These are phyloP conservation scores for Draba incana DNA, from an alignment of 345 rosid species.

Conservation along the genomic window DNA sequence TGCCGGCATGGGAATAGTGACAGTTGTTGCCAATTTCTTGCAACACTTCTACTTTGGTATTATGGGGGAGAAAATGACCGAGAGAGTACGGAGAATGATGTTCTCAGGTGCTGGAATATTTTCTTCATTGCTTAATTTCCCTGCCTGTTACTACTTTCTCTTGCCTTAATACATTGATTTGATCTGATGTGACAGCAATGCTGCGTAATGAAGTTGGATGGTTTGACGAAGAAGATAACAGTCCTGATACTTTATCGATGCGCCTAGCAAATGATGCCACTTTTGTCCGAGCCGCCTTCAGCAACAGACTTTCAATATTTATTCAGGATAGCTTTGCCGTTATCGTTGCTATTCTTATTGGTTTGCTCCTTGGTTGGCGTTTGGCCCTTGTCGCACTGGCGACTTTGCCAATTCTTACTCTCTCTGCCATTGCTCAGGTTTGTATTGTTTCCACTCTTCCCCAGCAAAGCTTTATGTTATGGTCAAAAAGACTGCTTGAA, in stretches of 20 bases:
- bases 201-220: constrained; percentile 98
- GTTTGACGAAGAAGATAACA: constrained; percentile 98
- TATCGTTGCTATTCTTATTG: constrained; percentile 85
- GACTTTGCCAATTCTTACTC: constrained; percentile 81
- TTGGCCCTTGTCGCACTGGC: constrained; percentile 95
- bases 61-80: constrained; percentile 99
- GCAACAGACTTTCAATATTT: constrained; percentile 97
- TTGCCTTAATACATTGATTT: constrained; percentile 33
- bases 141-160: constrained; percentile 23
- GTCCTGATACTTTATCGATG: constrained; percentile 96
- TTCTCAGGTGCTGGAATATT: constrained; percentile 74
- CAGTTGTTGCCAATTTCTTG: constrained; percentile 94
- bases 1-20: constrained; percentile 97
- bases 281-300: constrained; percentile 96
- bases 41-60: constrained; percentile 99
- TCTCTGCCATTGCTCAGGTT: constrained; percentile 99
- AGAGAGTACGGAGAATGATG: constrained; percentile 98
- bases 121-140: constrained; percentile 2
- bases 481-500: constrained; percentile 5
- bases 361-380: constrained; percentile 88
- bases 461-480: constrained; percentile 5
- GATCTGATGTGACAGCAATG: constrained; percentile 73
- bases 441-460: constrained; percentile 34
- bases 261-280: constrained; percentile 99
- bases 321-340: constrained; percentile 96